phyloP scores from a whole-genome alignment of 2,329 filamentous ascomycete genomes.

The Alternaria angustiovoidea region DNA sequence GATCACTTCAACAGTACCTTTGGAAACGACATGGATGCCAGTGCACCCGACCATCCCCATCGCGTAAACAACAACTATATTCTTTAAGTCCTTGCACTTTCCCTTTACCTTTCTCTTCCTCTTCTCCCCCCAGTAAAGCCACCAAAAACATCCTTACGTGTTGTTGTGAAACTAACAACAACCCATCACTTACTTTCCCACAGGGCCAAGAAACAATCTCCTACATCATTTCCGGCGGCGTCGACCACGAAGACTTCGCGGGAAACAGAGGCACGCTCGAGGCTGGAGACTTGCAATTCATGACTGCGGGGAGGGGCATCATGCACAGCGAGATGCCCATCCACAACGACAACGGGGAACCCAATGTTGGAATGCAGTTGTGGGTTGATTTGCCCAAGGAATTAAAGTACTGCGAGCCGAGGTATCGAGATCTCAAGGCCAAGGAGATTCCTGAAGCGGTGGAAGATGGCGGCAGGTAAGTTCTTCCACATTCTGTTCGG shows the following conservation, averaged over 20 bases:
- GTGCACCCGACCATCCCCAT: background rate
- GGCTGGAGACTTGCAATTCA: background rate
- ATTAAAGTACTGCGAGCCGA: background rate
- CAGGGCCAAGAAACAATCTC: background rate
- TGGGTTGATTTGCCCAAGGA: background rate
- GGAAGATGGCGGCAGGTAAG: background rate
- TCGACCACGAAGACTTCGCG: background rate
- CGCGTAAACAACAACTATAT: background rate
- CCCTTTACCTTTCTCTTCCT: too few species aligned
- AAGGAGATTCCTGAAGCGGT: background rate
- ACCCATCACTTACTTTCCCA: too few species aligned
- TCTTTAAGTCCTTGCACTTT: too few species aligned
- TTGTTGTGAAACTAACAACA: too few species aligned
- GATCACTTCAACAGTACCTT: background rate
- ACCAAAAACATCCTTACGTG: too few species aligned
- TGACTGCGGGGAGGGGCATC: background rate
- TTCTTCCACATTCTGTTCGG: too few species aligned
- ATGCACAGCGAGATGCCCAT: background rate
- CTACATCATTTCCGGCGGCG: background rate
- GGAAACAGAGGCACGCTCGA: background rate
- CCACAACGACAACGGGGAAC: background rate
- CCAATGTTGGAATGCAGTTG: background rate
- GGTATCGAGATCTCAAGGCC: background rate
- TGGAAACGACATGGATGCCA: background rate
- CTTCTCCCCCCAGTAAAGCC: too few species aligned